These are phyloP conservation scores for Podila verticillata DNA, from an alignment of 192 early-diverging fungal species.

Conservation along the genomic window DNA sequence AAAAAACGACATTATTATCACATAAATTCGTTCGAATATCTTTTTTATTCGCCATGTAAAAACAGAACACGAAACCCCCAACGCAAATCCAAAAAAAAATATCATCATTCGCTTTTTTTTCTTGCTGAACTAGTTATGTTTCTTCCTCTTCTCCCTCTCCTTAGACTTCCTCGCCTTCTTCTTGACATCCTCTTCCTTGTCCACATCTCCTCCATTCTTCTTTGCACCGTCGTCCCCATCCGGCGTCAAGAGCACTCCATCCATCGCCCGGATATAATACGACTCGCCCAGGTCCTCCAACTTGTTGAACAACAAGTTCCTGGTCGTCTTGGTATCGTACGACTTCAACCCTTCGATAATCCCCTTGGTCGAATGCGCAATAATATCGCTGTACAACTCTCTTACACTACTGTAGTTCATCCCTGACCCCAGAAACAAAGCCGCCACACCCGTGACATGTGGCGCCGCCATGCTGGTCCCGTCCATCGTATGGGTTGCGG, in stretches of 20 bases:
- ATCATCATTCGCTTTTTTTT: too few species aligned
- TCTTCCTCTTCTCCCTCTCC: not conserved
- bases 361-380: conserved; percentile 6
- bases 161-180: not conserved
- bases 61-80: too few species aligned
- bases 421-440: conserved; percentile 41
- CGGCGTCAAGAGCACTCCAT: not conserved
- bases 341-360: conserved; percentile 2
- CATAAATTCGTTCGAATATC: too few species aligned
- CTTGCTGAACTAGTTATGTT: too few species aligned
- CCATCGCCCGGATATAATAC: not conserved
- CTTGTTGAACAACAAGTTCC: conserved; percentile 34
- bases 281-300: conserved; percentile 15
- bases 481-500: conserved; percentile 46
- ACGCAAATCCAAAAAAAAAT: too few species aligned
- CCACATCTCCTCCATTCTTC: too few species aligned
- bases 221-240: not conserved
- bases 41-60: too few species aligned
- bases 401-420: conserved; percentile 18
- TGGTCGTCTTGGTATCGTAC: conserved; percentile 4
- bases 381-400: conserved; percentile 44
- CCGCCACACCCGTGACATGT: conserved; percentile 61
- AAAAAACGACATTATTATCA: too few species aligned
- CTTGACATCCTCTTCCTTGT: not conserved
- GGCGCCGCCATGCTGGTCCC: conserved; percentile 64